Evolutionary conservation across 2,329 filamentous ascomycete genomes (phyloP).

Genomic region (Dothiorella sarmentorum): DNA sequence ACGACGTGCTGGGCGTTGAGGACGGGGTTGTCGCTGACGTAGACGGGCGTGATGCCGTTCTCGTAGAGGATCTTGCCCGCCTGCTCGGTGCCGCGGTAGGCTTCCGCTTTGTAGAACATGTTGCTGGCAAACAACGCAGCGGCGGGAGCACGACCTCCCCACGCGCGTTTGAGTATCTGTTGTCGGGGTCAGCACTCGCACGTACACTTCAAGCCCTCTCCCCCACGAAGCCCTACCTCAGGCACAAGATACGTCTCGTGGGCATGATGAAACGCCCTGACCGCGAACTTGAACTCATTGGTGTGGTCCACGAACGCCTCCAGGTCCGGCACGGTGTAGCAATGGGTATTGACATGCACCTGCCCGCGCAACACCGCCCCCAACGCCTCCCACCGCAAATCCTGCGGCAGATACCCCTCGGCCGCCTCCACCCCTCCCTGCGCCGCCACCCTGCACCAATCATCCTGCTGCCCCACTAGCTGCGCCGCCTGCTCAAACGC

Average conservation of each 20-base stretch:
- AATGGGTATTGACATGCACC: conserved; percentile 68
- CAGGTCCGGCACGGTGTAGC: conserved; percentile 66
- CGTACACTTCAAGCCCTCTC: too few species aligned
- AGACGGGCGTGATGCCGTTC: conserved; percentile 61
- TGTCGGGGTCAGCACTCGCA: too few species aligned
- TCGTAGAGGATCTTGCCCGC: conserved; percentile 66
- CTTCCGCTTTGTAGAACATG: conserved; percentile 69
- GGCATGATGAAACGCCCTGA: conserved; percentile 68
- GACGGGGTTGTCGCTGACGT: conserved; percentile 69
- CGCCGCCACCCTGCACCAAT: conserved; percentile 62
- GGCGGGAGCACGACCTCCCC: conserved; percentile 35
- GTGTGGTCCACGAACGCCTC: conserved; percentile 68
- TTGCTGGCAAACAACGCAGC: conserved; percentile 66
- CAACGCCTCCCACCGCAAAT: conserved; percentile 62
- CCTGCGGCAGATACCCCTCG: conserved; percentile 58
- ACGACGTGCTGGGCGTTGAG: conserved; percentile 67
- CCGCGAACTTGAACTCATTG: conserved; percentile 66
- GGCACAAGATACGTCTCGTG: conserved; percentile 65
- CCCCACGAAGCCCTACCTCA: conserved; percentile 44
- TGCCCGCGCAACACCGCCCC: conserved; percentile 63
- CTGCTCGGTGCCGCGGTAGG: conserved; percentile 62
- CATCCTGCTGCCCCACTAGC: conserved; percentile 59
- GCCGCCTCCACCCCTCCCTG: conserved; percentile 50
- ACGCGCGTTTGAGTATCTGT: conserved; percentile 35
- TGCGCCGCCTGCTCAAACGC: conserved; percentile 62